A percentile compares a stretch with the other conserved stretches of the same genome.
Evolutionary conservation across 805 yeast species (phyloP).

Genomic region (Torulaspora franciscae): DNA sequence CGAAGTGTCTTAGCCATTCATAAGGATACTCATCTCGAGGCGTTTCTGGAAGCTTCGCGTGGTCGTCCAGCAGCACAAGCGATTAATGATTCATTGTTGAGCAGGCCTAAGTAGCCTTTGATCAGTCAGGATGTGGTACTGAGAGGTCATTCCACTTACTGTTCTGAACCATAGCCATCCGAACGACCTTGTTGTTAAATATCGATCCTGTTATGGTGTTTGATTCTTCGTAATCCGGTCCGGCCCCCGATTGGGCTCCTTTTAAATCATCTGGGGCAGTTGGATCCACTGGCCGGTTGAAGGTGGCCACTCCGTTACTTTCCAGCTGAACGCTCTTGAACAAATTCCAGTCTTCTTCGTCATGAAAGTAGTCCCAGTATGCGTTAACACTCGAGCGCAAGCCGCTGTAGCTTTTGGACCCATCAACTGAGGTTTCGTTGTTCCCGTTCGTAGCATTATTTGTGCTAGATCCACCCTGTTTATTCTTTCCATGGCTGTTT

Average conservation of each 20-base stretch:
- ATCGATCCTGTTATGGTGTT: constrained; percentile 18
- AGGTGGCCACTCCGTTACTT: constrained; percentile 26
- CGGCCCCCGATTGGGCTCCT: background rate
- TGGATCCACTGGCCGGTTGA: constrained; percentile 10
- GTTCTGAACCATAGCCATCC: constrained; percentile 13
- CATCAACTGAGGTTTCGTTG: constrained; percentile 3
- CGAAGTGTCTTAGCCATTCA: background rate
- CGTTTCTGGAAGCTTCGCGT: constrained; percentile 11
- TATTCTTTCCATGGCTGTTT: constrained; percentile 10
- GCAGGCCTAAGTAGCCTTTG: background rate
- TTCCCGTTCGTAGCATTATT: constrained; percentile 5
- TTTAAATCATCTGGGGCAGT: background rate
- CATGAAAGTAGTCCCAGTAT: constrained; percentile 34
- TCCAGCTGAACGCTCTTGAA: constrained; percentile 25
- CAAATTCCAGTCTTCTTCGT: constrained; percentile 31
- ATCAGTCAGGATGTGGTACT: constrained; percentile 10
- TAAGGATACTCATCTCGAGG: constrained; percentile 5
- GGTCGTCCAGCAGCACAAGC: background rate
- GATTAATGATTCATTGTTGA: background rate
- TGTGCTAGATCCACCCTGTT: constrained; percentile 7
- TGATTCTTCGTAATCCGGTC: constrained; percentile 1
- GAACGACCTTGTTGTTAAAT: constrained; percentile 16
- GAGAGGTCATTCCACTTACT: constrained; percentile 19
- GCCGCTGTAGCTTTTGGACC: constrained; percentile 7
- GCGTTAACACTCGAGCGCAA: constrained; percentile 11